Evolutionary conservation across 2,329 filamentous ascomycete species (phyloP).

Genomic region (Colletotrichum endophyticum): DNA sequence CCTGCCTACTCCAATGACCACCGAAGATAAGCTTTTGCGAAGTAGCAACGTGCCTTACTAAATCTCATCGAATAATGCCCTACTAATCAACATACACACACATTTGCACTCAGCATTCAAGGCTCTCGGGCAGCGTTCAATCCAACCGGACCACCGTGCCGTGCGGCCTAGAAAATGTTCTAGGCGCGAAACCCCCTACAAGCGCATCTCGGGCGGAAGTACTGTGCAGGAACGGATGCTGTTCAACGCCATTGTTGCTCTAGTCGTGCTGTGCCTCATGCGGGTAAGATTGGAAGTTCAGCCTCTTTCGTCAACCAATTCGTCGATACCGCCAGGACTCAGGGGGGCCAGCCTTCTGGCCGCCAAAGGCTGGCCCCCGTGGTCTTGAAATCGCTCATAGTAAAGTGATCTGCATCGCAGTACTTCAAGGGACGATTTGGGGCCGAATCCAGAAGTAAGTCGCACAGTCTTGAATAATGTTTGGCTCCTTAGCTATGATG

Average conservation of each 20-base stretch:
- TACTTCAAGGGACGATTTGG: background rate
- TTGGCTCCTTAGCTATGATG: background rate
- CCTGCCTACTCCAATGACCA: background rate
- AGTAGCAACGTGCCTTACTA: background rate
- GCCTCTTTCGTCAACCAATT: background rate
- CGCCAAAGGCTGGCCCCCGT: background rate
- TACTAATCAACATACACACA: accelerated
- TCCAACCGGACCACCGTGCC: background rate
- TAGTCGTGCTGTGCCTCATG: background rate
- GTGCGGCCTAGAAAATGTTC: background rate
- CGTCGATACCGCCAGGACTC: background rate
- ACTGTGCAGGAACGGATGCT: background rate
- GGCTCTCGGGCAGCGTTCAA: background rate
- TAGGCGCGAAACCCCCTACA: background rate
- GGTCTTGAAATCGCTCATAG: background rate
- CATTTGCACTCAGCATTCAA: background rate
- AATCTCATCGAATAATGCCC: background rate
- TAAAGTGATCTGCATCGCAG: background rate
- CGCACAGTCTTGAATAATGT: background rate
- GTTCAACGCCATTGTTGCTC: background rate
- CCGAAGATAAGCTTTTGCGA: background rate
- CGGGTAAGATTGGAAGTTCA: background rate
- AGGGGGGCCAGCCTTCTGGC: background rate
- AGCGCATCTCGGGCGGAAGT: background rate
- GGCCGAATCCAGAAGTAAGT: background rate